phyloP scores from a whole-genome alignment of 179 eudicot species.

The Carnegiea gigantea region DNA sequence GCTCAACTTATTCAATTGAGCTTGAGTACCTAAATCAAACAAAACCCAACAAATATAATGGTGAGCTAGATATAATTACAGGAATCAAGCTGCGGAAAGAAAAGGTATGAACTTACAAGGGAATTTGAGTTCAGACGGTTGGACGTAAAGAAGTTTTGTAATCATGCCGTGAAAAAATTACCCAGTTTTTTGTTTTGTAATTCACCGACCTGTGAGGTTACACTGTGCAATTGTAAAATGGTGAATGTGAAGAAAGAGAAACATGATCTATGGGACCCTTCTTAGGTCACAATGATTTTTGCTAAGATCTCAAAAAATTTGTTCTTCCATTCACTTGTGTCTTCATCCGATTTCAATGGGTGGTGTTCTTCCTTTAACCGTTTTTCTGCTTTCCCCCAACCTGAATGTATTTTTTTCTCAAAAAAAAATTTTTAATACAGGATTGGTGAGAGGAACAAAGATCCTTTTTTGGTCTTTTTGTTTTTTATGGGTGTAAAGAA shows the following conservation, averaged over 20 bases:
- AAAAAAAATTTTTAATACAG: not conserved
- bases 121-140: conserved; percentile 48
- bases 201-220: conserved; percentile 21
- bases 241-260: conserved; percentile 6
- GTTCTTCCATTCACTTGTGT: not conserved
- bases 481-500: not conserved
- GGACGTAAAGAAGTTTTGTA: conserved; percentile 34
- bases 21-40: conserved; percentile 20
- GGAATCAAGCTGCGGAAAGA: not conserved
- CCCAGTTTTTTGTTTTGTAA: not conserved
- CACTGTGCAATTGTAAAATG: conserved; percentile 8
- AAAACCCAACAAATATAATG: not conserved
- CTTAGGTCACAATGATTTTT: not conserved
- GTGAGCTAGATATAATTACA: not conserved
- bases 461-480: not conserved
- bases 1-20: conserved; percentile 39
- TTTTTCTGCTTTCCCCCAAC: not conserved
- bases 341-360: not conserved
- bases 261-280: not conserved
- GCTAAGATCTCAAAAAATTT: not conserved
- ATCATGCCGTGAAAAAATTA: conserved; percentile 27
- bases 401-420: not conserved
- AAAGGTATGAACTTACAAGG: conserved; percentile 33
- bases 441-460: not conserved
- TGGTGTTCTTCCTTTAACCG: not conserved